Evolutionary conservation across 176 grass and related monocot genomes (phyloP).

Genomic region (Cenchrus americanus): DNA sequence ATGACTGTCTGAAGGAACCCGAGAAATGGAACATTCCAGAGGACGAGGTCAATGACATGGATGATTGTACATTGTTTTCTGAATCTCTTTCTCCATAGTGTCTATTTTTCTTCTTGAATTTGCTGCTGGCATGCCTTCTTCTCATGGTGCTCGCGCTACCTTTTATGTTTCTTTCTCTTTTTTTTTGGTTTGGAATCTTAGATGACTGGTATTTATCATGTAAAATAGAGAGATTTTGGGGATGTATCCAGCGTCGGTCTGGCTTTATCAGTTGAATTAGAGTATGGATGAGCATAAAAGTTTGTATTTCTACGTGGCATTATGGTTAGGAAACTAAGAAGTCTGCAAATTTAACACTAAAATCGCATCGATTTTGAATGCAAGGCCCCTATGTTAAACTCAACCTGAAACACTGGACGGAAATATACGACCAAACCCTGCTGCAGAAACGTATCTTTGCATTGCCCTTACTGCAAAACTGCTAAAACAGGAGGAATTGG

Average conservation of each 20-base stretch:
- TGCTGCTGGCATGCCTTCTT: slow-evolving; percentile 37
- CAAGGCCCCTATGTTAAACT: neutral
- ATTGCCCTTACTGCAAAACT: neutral
- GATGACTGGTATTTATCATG: slow-evolving; percentile 24
- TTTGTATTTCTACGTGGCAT: neutral
- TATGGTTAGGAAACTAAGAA: neutral
- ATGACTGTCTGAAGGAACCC: slow-evolving; percentile 56
- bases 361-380: neutral
- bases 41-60: slow-evolving; percentile 69
- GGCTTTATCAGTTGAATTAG: neutral
- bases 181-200: slow-evolving; percentile 17
- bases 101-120: slow-evolving; percentile 4
- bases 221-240: slow-evolving; percentile 32
- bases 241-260: neutral
- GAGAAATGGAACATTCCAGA: slow-evolving; percentile 87
- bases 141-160: slow-evolving; percentile 4
- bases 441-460: neutral
- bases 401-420: neutral
- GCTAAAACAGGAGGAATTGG: neutral
- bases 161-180: neutral
- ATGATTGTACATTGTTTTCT: slow-evolving; percentile 62
- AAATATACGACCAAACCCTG: neutral
- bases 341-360: neutral
- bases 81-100: slow-evolving; percentile 50
- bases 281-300: slow-evolving; percentile 17